Evolutionary conservation across 176 grass and related monocot species (phyloP).

Genomic region (Hordeum vulgare): DNA sequence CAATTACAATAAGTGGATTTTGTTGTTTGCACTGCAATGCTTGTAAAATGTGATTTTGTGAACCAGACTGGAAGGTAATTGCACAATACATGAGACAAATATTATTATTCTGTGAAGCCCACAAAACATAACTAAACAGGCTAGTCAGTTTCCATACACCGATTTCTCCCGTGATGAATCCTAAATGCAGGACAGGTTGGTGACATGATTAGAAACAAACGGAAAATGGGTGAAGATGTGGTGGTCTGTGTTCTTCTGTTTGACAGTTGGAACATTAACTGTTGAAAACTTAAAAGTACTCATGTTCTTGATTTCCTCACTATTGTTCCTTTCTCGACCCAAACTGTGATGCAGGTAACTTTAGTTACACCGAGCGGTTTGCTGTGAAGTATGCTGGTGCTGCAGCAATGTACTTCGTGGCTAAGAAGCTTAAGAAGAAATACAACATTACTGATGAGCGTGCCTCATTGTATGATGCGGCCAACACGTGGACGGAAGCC

Average conservation of each 20-base stretch:
- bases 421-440: constrained; percentile 93
- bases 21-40: neutral
- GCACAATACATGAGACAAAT: neutral
- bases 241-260: neutral
- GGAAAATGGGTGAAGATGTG: neutral
- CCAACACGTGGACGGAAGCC: constrained; percentile 70
- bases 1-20: neutral
- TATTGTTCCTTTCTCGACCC: neutral
- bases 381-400: constrained; percentile 88
- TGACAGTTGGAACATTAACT: neutral
- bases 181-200: neutral
- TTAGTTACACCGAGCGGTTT: constrained; percentile 67
- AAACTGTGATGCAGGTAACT: constrained; percentile 65
- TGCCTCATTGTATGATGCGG: constrained; percentile 73
- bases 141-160: neutral
- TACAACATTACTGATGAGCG: constrained; percentile 88
- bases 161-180: neutral
- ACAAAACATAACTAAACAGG: neutral
- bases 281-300: neutral
- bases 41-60: neutral
- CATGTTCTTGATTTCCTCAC: neutral
- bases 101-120: neutral
- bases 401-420: constrained; percentile 86
- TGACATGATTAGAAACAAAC: neutral
- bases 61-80: neutral